Base-by-base conservation (phyloP, 306 rosid genomes). In the Cercis canadensis region DNA sequence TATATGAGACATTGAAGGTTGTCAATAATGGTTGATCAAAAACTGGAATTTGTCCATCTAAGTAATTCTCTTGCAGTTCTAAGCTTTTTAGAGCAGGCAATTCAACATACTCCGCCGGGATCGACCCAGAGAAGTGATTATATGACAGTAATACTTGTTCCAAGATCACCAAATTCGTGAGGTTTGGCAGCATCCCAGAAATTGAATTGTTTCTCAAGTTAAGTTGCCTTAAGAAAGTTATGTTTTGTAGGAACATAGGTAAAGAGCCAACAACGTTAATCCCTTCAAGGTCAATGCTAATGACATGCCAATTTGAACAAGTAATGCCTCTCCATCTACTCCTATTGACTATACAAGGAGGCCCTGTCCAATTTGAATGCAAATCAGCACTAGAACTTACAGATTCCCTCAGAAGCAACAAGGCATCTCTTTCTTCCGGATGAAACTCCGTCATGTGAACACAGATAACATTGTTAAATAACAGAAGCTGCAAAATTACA, bases 291-390 rank as follows among this genome's bases (percentile, higher is more conserved):
- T 45, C 78, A 72, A 89, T 70, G 11, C 66, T 47, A 67, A 87
- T 80, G 64, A 87, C 92, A 72, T 85, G 96, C 76, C 88, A 67
- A 65, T 85, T 81, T 7, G 82, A 80, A 71, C 96, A 87, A 19
- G 54, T 67, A 44, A 89, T 78, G 10, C 96, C 96, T 18, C 57
- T n/a, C 96, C 96, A 87, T 71, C 55, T 81, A 71, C 87, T 85
- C 19, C 31, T 36, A 13, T 71, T 87, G 46, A 54, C 43, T 72
- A 74, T 60, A 62, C 96, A 89, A 44, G 96, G 92, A 11, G 90
- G 96, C 0, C 96, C 92, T 43, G 88, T 87, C 96, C 96, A 89
- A 62, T 85, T 89, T 49, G 74, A 52, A 57, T 85, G 92, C 74
- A 89, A 72, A 75, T 81, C 11, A 4, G 78, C 7, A 40, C 70